Base-by-base conservation (phyloP, 1,284 basidiomycete genomes). In the Puccinia sorghi region DNA sequence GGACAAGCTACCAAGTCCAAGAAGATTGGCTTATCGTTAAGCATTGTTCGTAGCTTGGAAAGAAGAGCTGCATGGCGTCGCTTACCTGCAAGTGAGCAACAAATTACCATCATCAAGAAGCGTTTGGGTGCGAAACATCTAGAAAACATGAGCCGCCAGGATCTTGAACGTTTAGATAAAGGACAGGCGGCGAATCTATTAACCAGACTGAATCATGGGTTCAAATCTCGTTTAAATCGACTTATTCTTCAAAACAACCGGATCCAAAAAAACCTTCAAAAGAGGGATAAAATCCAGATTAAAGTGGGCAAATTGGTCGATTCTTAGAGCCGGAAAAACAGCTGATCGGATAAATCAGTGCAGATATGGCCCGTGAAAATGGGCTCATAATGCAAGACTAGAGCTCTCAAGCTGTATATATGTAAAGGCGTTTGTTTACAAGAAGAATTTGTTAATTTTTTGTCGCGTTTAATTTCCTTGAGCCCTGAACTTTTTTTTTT, bases 141-240 rank as follows among this genome's bases (percentile, higher is more conserved):
- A 5, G 69, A n/a, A 41, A n/a, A 75, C 43, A 20, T 22, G 12
- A 43, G 12, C 41, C n/a, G 12, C 41, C n/a, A 67, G 46, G 41
- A 48, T n/a, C 27, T 48, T 22, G 72, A 77, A 61, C 32, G 52
- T 22, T 63, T 94, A 82, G 92, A 88, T 3, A 93, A 91, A 84
- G 92, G 93, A 0, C 88, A 91, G 80, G 92, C 92, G 41, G 90
- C 89, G 0, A 90, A 90, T 80, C 88, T 93, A 56, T 91, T 94
- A 80, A 90, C 89, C 27, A 88, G 92, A 12, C 80, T 92, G 79
- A 91, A 89, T 83, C 90, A 93, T 82, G 93, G 92, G 6, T 59
- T 72, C 39, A 72, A 61, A 59, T 41, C 39, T 43, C 52, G 71
- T 25, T 32, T 72, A 32, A 43, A 57, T 43, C 52, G 56, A n/a